A percentile compares a stretch with the other conserved stretches of the same genome.
Conservation (phyloP, 192 early-diverging fungal species). For the Piromyces finnis region DNA sequence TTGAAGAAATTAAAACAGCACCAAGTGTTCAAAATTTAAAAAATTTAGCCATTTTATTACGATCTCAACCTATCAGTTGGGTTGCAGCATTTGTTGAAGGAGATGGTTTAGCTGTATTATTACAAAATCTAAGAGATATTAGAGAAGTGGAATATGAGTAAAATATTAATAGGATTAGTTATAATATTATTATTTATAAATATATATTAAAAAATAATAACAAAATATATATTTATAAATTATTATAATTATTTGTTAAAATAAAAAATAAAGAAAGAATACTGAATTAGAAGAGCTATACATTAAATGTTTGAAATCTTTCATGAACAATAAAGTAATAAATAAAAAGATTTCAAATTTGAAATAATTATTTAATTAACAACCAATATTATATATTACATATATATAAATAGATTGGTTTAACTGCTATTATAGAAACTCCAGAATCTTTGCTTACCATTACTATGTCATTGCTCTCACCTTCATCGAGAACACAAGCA, state of each 20-base stretch:
- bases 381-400: no score
- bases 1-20: neutral
- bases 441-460: constrained; percentile 18
- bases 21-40: constrained; percentile 3
- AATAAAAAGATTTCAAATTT: no score
- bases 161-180: neutral
- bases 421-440: constrained; percentile 27
- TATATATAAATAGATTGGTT: constrained; percentile 10
- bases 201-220: no score
- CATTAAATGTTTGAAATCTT: neutral
- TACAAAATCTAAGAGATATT: constrained; percentile 16
- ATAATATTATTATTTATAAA: no score
- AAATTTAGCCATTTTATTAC: constrained; percentile 18
- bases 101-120: constrained; percentile 19
- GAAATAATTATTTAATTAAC: no score
- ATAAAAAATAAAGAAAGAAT: neutral
- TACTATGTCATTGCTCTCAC: constrained; percentile 21
- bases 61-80: constrained; percentile 29
- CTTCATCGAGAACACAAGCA: constrained; percentile 14
- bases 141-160: constrained; percentile 13
- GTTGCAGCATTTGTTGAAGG: constrained; percentile 26
- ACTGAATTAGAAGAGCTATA: neutral
- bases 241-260: no score
- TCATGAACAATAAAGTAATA: neutral
- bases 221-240: no score